Evolutionary conservation across 148 eudicot species (phyloP).

Genomic region (Arbutus unedo): DNA sequence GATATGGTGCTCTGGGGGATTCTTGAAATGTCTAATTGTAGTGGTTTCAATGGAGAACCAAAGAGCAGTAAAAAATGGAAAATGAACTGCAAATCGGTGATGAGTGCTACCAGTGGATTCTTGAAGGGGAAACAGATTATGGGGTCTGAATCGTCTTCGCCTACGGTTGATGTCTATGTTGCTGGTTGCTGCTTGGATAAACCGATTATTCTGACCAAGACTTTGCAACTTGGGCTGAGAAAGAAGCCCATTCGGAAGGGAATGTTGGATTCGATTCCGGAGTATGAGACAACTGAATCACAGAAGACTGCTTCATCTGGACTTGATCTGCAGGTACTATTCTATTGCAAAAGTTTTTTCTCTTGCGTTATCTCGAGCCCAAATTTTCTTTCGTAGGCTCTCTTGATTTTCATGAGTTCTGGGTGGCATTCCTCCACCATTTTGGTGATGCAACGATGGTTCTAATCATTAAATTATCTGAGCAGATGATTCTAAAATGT

Average conservation of each 20-base stretch:
- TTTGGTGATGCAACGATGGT: background rate
- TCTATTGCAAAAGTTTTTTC: background rate
- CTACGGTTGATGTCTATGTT: conserved; percentile 61
- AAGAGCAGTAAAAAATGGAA: conserved; percentile 39
- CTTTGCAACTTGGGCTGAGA: conserved; percentile 45
- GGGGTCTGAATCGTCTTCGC: conserved; percentile 33
- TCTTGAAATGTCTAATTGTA: conserved; percentile 42
- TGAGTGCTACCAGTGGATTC: conserved; percentile 34
- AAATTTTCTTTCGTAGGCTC: background rate
- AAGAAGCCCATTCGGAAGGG: conserved; percentile 51
- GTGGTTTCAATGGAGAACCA: conserved; percentile 38
- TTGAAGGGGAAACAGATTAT: conserved; percentile 50
- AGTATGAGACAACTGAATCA: conserved; percentile 41
- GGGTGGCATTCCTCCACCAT: background rate
- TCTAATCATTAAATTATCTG: background rate
- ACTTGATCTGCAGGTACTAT: conserved; percentile 54
- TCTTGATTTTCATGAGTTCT: background rate
- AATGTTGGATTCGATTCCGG: conserved; percentile 48
- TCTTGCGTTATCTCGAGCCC: background rate
- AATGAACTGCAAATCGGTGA: conserved; percentile 54
- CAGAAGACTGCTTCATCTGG: conserved; percentile 26
- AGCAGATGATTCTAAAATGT: background rate
- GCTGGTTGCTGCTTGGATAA: conserved; percentile 57
- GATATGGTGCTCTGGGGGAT: conserved; percentile 54
- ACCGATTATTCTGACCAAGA: conserved; percentile 60